phyloP scores from a whole-genome alignment of 2,329 filamentous ascomycete species.

The Arthroderma sp. region DNA sequence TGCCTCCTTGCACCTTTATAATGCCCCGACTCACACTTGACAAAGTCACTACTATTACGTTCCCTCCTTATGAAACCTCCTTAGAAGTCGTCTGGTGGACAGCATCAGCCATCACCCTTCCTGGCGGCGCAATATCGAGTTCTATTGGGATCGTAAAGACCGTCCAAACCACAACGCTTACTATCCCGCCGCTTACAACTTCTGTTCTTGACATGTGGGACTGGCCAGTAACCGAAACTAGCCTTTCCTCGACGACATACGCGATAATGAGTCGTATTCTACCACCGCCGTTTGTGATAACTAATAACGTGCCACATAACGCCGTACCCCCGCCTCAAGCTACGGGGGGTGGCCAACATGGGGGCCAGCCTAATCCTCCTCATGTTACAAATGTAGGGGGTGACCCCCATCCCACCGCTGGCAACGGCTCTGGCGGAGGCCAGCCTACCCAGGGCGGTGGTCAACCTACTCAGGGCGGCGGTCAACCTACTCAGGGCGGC shows the following conservation, averaged over 20 bases:
- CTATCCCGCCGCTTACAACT: constrained; percentile 7
- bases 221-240: constrained; percentile 2
- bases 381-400: neutral
- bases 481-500: neutral
- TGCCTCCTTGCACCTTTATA: constrained; percentile 16
- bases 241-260: neutral
- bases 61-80: constrained; percentile 14
- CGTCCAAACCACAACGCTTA: constrained; percentile 1
- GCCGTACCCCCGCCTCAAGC: neutral
- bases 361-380: neutral
- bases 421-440: neutral
- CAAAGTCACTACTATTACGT: constrained; percentile 12
- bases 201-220: constrained; percentile 7
- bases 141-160: constrained; percentile 6
- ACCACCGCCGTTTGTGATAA: constrained; percentile 9
- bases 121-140: constrained; percentile 11
- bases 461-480: neutral
- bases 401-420: neutral
- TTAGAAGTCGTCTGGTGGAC: constrained; percentile 10
- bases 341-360: neutral
- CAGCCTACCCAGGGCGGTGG: neutral
- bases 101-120: constrained; percentile 11
- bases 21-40: constrained; percentile 12
- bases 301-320: neutral
- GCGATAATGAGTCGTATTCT: constrained; percentile 3